Conservation (phyloP, 495 filamentous ascomycete genomes). For the Xanthoparmelia taractica region DNA sequence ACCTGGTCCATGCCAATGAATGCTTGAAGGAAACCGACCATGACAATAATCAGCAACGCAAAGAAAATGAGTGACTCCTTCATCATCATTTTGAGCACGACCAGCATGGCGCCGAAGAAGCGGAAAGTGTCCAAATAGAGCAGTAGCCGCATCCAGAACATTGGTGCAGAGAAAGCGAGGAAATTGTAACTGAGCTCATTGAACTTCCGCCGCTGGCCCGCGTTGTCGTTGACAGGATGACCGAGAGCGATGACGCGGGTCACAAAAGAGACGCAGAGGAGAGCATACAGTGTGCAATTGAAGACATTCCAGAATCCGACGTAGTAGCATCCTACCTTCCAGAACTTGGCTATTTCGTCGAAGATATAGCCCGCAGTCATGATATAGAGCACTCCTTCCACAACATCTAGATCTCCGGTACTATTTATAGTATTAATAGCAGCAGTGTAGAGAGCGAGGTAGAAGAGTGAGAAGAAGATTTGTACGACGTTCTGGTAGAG, state of each 20-base stretch:
- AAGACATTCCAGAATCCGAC: slow-evolving; percentile 94
- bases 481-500: slow-evolving; percentile 87
- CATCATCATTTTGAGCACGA: slow-evolving; percentile 98
- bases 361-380: slow-evolving; percentile 91
- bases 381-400: slow-evolving; percentile 76
- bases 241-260: slow-evolving; percentile 68
- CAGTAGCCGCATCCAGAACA: slow-evolving; percentile 94
- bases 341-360: slow-evolving; percentile 80
- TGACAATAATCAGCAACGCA: slow-evolving; percentile 75
- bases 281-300: slow-evolving; percentile 70
- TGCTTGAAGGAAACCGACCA: slow-evolving; percentile 86
- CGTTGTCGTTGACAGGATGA: slow-evolving; percentile 45
- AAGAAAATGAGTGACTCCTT: slow-evolving; percentile 97
- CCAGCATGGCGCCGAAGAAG: slow-evolving; percentile 97
- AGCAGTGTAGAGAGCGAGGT: slow-evolving; percentile 73
- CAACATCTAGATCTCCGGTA: slow-evolving; percentile 70
- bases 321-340: slow-evolving; percentile 84
- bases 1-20: slow-evolving; percentile 90
- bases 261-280: slow-evolving; percentile 69
- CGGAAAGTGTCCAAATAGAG: slow-evolving; percentile 89
- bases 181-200: slow-evolving; percentile 89
- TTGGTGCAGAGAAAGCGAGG: slow-evolving; percentile 78
- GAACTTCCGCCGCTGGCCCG: slow-evolving; percentile 51
- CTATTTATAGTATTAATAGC: slow-evolving; percentile 90
- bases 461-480: slow-evolving; percentile 75